These are phyloP conservation scores for Xylaria sp. DNA, from an alignment of 2,329 filamentous ascomycete genomes.

Conservation along the genomic window DNA sequence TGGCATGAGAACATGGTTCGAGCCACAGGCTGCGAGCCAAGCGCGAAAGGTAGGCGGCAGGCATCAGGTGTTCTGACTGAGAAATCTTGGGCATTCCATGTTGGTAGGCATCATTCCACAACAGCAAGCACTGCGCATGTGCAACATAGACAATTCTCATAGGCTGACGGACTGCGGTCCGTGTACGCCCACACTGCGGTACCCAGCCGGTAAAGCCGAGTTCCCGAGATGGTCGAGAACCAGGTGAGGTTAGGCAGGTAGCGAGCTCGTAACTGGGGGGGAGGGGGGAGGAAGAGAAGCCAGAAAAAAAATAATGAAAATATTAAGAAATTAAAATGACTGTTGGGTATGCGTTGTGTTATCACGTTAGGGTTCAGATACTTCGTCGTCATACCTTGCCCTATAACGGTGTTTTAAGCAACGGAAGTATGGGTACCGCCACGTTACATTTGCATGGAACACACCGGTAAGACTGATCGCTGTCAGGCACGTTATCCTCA, in stretches of 20 bases:
- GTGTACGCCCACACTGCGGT: conserved; percentile 4
- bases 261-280: neutral
- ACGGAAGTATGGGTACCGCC: neutral
- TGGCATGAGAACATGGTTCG: neutral
- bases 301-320: neutral
- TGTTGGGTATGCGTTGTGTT: neutral
- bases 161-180: neutral
- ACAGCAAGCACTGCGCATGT: conserved; percentile 15
- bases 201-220: conserved; percentile 5
- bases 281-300: neutral
- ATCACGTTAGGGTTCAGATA: conserved; percentile 2
- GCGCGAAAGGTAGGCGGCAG: neutral
- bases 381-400: neutral
- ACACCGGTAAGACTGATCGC: neutral
- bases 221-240: conserved; percentile 1
- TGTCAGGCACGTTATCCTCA: neutral
- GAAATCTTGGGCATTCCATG: neutral
- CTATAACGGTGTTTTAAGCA: neutral
- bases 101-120: conserved; percentile 6
- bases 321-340: neutral
- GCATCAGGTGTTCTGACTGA: neutral
- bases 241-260: neutral
- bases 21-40: neutral
- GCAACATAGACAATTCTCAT: conserved; percentile 7
- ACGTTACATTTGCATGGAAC: conserved; percentile 11